Evolutionary conservation across 2,329 filamentous ascomycete genomes (phyloP), one percentile per base, ranked within the genome.

Genomic region (Ceratocystis colombiana): DNA sequence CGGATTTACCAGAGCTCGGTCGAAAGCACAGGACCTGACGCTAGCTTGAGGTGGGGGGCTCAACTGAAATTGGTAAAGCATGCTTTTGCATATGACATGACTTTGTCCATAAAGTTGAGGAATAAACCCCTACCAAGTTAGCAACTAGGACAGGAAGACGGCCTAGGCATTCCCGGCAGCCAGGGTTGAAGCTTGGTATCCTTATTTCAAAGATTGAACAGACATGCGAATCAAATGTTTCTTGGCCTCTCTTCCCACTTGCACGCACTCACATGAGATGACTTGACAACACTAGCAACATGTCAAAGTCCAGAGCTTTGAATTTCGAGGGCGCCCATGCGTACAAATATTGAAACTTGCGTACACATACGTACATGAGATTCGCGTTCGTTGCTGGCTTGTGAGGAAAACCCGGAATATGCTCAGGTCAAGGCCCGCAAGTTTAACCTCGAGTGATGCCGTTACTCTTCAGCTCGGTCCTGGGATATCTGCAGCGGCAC

Each of bases 21-120:
- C 30, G 4, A 20, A 10, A 59, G 55, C 55, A 59, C 55, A 37
- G 55, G 55, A 59, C 55, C 55, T 37, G 55, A 37, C 55, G 55
- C 55, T 59, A 37, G 7, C 25, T 37, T 59, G 55, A 59, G 55
- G 55, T 59, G 55, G 28, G 28, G 37, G 28, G 28, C 28, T n/a
- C 8, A 4, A n/a, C 55, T 59, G 55, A 59, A 59, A 33, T 59
- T 59, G 55, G 30, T 5, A 10, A 37, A 20, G 28, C 33, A 6
- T n/a, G 55, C 30, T 59, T 41, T 30, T 37, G 30, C 28, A 15
- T 33, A 59, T 33, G 28, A 33, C 55, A 37, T n/a, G 55, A 37
- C 12, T 37, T 59, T 15, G 17, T n/a, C 30, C 33, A 20, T 59
- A 4, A n/a, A 2, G 20, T 20, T n/a, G 55, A 59, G n/a, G 28